A percentile compares a stretch with the other conserved stretches of the same genome.
Evolutionary conservation across 106 monocot genomes (phyloP).

Genomic region (Alisma plantagoaquatica): DNA sequence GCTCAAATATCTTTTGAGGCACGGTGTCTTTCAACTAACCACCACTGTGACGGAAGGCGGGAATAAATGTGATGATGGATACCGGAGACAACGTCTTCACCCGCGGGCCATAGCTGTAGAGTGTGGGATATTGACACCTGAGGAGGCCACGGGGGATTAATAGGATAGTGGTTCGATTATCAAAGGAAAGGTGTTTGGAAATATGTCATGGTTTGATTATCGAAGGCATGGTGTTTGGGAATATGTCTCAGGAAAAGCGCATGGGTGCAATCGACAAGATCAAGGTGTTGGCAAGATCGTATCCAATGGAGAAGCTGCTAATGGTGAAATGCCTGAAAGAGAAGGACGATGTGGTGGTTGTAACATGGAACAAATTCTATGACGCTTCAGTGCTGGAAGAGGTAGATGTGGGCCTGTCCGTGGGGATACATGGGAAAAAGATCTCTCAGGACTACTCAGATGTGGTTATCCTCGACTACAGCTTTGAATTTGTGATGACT

Average conservation of each 20-base stretch:
- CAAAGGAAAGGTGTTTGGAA: no score
- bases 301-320: neutral
- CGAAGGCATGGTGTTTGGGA: constrained; percentile 22
- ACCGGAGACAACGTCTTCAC: constrained; percentile 16
- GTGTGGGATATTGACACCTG: constrained; percentile 1
- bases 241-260: no score
- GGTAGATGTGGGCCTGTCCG: constrained; percentile 37
- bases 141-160: neutral
- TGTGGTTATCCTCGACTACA: constrained; percentile 38
- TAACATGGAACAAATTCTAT: neutral
- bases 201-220: no score
- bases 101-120: constrained; percentile 7
- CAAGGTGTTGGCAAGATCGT: neutral
- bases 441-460: constrained; percentile 48
- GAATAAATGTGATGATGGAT: constrained; percentile 22
- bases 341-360: neutral
- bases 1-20: no score
- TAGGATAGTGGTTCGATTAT: no score
- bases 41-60: constrained; percentile 46
- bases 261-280: no score
- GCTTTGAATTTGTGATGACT: constrained; percentile 30
- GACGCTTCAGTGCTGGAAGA: constrained; percentile 28
- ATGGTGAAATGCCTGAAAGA: neutral
- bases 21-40: no score
- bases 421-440: constrained; percentile 45